Conservation (phyloP, 23 red algal genomes). For the Pyropia yezoensis region DNA sequence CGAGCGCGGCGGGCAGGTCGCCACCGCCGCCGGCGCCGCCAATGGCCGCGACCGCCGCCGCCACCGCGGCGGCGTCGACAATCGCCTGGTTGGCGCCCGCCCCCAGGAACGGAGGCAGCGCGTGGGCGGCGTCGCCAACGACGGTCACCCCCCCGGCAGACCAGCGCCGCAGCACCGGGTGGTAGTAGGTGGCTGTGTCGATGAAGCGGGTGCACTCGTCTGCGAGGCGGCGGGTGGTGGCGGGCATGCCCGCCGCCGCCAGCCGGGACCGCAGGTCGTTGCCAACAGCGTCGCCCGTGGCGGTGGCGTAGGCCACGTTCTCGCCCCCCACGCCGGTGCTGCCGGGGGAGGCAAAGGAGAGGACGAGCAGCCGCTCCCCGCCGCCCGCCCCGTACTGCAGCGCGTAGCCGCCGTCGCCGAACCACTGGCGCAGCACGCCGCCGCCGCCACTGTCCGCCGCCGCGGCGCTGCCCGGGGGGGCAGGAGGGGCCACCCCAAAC, state of each 20-base stretch:
- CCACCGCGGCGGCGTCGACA: conserved; percentile 39
- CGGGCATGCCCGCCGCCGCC: conserved; percentile 4
- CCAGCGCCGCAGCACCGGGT: conserved; percentile 7
- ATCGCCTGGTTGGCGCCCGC: conserved; percentile 70
- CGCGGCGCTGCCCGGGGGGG: background rate
- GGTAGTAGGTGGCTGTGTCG: conserved; percentile 35
- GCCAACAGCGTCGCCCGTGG: background rate
- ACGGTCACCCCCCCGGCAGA: conserved; percentile 17
- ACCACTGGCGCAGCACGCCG: conserved; percentile 28
- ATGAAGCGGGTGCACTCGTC: conserved; percentile 17
- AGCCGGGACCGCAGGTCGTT: background rate
- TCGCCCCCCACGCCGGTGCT: background rate
- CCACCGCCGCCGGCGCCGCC: background rate
- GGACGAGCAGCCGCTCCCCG: conserved; percentile 5
- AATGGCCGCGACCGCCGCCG: conserved; percentile 27
- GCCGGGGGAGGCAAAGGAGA: conserved; percentile 6
- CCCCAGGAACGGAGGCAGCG: conserved; percentile 65
- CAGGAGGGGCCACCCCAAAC: conserved; percentile 22
- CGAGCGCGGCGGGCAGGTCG: conserved; percentile 16
- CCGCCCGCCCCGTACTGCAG: conserved; percentile 33
- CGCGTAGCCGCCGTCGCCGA: conserved; percentile 63
- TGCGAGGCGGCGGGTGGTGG: background rate
- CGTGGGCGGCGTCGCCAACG: conserved; percentile 77
- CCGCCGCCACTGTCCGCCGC: background rate
- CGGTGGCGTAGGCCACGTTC: conserved; percentile 8